Conservation (phyloP, 148 eudicot species). For the Silene conica region DNA sequence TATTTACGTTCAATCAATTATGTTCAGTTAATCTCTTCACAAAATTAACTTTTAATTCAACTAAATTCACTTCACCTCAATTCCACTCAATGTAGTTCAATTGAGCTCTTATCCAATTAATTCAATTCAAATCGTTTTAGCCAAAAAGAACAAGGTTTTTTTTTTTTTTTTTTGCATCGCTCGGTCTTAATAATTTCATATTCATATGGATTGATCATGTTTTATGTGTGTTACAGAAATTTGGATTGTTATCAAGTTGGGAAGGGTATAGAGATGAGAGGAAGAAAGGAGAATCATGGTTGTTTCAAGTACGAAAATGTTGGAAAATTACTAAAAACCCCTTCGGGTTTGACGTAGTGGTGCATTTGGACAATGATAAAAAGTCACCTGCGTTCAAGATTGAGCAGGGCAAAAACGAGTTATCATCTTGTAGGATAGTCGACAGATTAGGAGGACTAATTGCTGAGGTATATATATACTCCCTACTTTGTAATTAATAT, state of each 20-base stretch:
- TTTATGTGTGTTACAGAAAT: constrained; percentile 28
- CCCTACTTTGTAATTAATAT: no score
- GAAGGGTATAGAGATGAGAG: constrained; percentile 31
- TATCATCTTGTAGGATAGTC: constrained; percentile 25
- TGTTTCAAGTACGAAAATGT: constrained; percentile 30
- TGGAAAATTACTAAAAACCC: constrained; percentile 25
- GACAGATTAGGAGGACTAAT: constrained; percentile 29
- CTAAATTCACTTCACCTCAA: no score
- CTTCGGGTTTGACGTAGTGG: constrained; percentile 18
- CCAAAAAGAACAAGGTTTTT: no score
- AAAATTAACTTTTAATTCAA: no score
- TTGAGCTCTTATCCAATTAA: no score
- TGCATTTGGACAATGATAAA: constrained; percentile 21
- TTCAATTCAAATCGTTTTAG: no score
- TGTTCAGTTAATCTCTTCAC: no score
- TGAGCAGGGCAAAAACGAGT: constrained; percentile 18
- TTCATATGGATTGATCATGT: no score
- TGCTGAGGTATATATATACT: constrained; percentile 39
- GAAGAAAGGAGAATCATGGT: constrained; percentile 26
- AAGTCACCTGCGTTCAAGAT: constrained; percentile 20
- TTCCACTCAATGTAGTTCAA: no score
- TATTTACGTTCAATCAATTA: no score
- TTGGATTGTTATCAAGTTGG: constrained; percentile 30
- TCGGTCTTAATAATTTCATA: no score
- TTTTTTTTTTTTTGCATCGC: no score